These are phyloP conservation scores for Triticum dicoccoides DNA, from an alignment of 176 grass and related monocot species.

Conservation along the genomic window DNA sequence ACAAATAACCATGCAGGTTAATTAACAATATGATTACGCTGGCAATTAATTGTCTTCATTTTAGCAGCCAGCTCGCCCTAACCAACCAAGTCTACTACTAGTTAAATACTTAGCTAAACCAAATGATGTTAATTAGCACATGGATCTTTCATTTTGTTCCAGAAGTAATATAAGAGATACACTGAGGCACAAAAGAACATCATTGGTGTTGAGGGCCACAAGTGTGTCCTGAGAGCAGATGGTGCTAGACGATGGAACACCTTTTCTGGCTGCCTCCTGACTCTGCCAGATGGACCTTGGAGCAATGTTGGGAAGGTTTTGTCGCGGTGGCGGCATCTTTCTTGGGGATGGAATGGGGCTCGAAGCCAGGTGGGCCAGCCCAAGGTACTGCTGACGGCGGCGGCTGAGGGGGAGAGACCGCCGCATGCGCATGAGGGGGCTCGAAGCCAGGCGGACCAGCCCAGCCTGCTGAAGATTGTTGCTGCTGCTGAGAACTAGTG, in stretches of 20 bases:
- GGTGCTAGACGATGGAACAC: neutral
- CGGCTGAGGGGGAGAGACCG: neutral
- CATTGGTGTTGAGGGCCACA: no score
- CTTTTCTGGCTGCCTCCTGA: neutral
- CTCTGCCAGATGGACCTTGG: slow-evolving; percentile 22
- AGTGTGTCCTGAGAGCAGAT: neutral
- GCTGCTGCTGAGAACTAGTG: neutral
- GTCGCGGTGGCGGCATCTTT: neutral
- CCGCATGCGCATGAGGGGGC: neutral
- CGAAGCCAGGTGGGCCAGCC: slow-evolving; percentile 45
- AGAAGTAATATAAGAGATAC: no score
- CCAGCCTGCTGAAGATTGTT: slow-evolving; percentile 17
- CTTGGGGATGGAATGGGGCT: slow-evolving; percentile 6
- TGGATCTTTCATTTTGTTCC: neutral
- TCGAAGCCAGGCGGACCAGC: slow-evolving; percentile 47
- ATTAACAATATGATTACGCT: neutral
- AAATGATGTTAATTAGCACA: neutral
- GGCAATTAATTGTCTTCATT: neutral
- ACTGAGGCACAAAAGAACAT: no score
- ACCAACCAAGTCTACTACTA: neutral
- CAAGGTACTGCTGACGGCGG: neutral
- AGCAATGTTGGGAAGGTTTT: slow-evolving; percentile 28
- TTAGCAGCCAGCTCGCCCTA: neutral
- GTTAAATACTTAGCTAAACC: neutral
- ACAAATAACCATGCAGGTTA: neutral